These are phyloP conservation scores for Graphilbum fragrans DNA, from an alignment of 2,329 filamentous ascomycete genomes.

Conservation along the genomic window DNA sequence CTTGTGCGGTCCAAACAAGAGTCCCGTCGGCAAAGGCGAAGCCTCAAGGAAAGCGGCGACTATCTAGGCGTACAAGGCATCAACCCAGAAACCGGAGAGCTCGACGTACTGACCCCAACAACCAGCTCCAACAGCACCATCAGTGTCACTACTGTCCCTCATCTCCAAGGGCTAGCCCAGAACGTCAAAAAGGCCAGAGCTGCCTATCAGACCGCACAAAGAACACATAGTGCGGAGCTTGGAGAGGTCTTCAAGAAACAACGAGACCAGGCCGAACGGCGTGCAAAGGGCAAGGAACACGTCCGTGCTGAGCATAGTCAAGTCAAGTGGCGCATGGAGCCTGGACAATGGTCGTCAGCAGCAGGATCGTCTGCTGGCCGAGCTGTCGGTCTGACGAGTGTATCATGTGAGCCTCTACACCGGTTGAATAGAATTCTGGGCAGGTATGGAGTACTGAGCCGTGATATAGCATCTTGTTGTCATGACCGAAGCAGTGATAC, in stretches of 20 bases:
- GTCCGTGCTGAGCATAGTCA: constrained; percentile 19
- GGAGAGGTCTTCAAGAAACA: constrained; percentile 15
- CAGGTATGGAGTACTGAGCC: background rate
- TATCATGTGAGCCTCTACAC: no score
- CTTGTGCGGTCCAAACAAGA: constrained; percentile 21
- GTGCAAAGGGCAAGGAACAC: constrained; percentile 25
- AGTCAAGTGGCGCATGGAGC: constrained; percentile 31
- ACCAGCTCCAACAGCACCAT: constrained; percentile 28
- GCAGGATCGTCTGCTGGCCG: constrained; percentile 31
- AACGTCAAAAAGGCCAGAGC: constrained; percentile 21
- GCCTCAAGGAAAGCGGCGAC: constrained; percentile 41
- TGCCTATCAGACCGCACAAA: constrained; percentile 26
- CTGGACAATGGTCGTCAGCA: constrained; percentile 37
- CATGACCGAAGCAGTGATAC: background rate
- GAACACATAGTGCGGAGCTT: constrained; percentile 26
- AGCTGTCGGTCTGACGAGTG: constrained; percentile 25
- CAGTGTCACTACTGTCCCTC: constrained; percentile 5
- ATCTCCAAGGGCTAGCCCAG: constrained; percentile 18
- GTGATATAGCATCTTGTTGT: background rate
- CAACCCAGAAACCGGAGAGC: constrained; percentile 42
- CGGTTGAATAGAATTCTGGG: background rate
- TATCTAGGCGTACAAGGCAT: constrained; percentile 46
- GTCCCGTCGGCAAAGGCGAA: constrained; percentile 27
- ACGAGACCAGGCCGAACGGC: constrained; percentile 29
- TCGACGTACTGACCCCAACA: constrained; percentile 37